These are phyloP conservation scores for Euphorbia neoarborescens DNA, from an alignment of 441 rosid species.

Conservation along the genomic window DNA sequence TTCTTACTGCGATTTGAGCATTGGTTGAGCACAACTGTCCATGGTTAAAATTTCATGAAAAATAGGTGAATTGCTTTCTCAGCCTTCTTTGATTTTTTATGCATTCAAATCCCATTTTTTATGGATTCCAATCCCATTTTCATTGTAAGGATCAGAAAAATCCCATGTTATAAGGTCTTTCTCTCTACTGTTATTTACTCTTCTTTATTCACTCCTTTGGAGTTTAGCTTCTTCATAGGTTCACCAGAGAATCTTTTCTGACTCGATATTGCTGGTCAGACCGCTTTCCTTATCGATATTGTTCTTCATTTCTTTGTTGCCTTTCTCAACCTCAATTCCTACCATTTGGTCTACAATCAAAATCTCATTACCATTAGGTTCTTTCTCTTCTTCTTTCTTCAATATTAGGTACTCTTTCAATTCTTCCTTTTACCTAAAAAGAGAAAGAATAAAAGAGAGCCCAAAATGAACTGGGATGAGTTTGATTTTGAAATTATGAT, in stretches of 20 bases:
- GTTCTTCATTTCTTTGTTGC: conserved; percentile 58
- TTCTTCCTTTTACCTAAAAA: background rate
- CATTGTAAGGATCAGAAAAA: too few relatives aligned
- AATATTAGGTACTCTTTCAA: conserved; percentile 51
- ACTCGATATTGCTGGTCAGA: conserved; percentile 69
- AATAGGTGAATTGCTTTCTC: too few relatives aligned
- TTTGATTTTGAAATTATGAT: background rate
- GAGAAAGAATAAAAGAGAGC: too few relatives aligned
- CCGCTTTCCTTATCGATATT: conserved; percentile 78
- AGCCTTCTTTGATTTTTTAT: too few relatives aligned
- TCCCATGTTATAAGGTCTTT: too few relatives aligned
- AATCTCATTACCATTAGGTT: conserved; percentile 57
- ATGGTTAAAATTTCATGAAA: too few relatives aligned
- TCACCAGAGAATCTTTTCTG: conserved; percentile 57
- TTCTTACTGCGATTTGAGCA: too few relatives aligned
- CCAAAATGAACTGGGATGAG: background rate
- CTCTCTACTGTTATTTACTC: conserved; percentile 89
- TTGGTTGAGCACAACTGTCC: too few relatives aligned
- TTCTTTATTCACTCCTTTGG: conserved; percentile 83
- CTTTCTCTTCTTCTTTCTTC: conserved; percentile 40
- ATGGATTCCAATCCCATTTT: too few relatives aligned
- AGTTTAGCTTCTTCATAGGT: conserved; percentile 86
- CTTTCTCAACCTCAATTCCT: conserved; percentile 51
- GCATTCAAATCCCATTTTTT: too few relatives aligned
- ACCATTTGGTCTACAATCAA: conserved; percentile 45